Base-by-base conservation (phyloP, 495 filamentous ascomycete genomes). In the Penicillium diatomitis region DNA sequence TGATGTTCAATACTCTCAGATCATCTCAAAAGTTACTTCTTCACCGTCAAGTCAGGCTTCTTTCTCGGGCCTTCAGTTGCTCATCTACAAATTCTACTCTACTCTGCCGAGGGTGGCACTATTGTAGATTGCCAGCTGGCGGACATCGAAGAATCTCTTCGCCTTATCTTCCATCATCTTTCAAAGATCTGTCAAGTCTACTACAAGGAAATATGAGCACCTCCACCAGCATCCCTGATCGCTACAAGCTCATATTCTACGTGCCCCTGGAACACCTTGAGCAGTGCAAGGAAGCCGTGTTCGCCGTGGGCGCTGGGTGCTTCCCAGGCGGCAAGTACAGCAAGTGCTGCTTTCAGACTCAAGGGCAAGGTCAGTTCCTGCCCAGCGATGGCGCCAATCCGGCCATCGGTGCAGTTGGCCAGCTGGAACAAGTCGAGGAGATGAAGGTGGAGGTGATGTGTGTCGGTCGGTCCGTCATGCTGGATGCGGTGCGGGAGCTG, bases 401-500 rank as follows among this genome's bases (percentile, higher is more conserved):
- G 0, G 64, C 66, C 12, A 64, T 74, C 44, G 71, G 72, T 0
- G 49, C 52, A 4, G 62, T 65, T 1, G 72, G 71, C 0, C 49
- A 40, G 10, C 28, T 76, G 31, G 76, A 78, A 49, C 53, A 63
- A 48, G 73, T 76, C 5, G 69, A 76, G 55, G 78, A 79, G 65
- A 65, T 71, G 48, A 73, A 61, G 50, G 70, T 74, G 28, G 78
- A 81, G 64, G 64, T 76, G 5, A 56, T 80, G 62, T 81, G 78
- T 60, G 47, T 75, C 7, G 75, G 76, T 2, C 61, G 64, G 48
- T 60, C 71, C 41, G 63, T 74, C 39, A 74, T 75, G 66, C 47
- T 65, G 32, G 59, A 66, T 35, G 71, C 70, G 2, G 71, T 76
- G 33, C 50, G 68, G 41, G 68, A 63, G 39, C 50, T 74, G 57